A percentile compares a stretch with the other conserved stretches of the same genome.
These are phyloP conservation scores for Speleostelium caveatum DNA, from an alignment of 78 protist genomes.

Conservation along the genomic window DNA sequence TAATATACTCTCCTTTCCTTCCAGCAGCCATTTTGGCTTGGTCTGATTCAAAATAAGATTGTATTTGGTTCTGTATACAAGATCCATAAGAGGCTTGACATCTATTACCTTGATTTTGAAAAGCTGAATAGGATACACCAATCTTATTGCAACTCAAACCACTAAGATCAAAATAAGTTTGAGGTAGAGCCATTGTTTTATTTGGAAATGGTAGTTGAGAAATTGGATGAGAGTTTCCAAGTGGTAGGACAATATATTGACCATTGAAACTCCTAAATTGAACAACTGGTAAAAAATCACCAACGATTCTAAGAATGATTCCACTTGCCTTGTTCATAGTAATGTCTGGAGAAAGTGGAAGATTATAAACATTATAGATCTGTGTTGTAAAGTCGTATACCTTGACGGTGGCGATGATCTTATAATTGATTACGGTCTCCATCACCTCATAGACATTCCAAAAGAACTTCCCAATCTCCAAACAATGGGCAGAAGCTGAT, in stretches of 20 bases:
- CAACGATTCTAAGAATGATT: neutral
- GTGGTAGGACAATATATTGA: neutral
- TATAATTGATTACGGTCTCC: neutral
- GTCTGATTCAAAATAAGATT: neutral
- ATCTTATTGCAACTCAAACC: slow-evolving; percentile 9
- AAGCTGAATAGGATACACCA: slow-evolving; percentile 15
- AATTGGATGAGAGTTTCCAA: neutral
- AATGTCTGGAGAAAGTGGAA: neutral
- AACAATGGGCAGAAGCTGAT: slow-evolving; percentile 29
- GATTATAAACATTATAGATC: neutral
- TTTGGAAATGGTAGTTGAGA: neutral
- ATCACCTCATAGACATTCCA: slow-evolving; percentile 6
- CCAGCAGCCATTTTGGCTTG: neutral
- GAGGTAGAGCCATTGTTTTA: neutral
- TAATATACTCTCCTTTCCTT: neutral
- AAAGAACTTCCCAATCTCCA: neutral
- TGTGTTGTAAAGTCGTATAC: neutral
- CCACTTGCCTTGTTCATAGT: neutral
- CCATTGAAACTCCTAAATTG: neutral
- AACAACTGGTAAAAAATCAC: slow-evolving; percentile 12
- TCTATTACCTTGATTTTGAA: slow-evolving; percentile 52
- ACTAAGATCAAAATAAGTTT: neutral
- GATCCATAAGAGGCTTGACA: neutral
- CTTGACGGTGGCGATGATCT: neutral
- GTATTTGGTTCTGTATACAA: slow-evolving; percentile 36